Base-by-base conservation (phyloP, 2,329 filamentous ascomycete species). In the Diplodia mutila region DNA sequence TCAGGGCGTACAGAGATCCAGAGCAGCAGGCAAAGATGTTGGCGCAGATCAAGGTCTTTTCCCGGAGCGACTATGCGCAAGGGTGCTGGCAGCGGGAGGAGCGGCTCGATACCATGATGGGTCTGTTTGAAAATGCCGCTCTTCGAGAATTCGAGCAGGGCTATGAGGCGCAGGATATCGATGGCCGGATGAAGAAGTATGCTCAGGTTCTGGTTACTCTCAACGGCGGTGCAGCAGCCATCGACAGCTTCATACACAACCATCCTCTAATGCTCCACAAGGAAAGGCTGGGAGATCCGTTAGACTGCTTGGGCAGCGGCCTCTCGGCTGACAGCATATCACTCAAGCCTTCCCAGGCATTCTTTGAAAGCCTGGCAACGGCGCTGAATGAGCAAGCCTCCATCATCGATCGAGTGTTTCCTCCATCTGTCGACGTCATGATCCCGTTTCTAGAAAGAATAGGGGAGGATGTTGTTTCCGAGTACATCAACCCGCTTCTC, bases 11-110 rank as follows among this genome's bases (percentile, higher is more conserved):
- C 75, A 86, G 89, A 51, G 91, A 97, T 72, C 94, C 95, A 0
- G 92, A 97, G 77, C 88, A 93, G 67, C 95, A 98, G 80, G 95
- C 95, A 8, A 89, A 89, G 74, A 95, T 99, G 85, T 84, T 99
- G 67, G 85, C 91, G 21, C 94, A 97, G 73, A 80, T 99, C 68
- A 86, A 87, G 67, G 84, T 84, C 0, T 99, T 99, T 78, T 85
- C 91, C 11, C 89, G 88, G 73, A 93, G 91, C 74, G 95, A 99
- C 77, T 91, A 87, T 82, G 85, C 92, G 0, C 82, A 90, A 67
- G 94, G 93, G 1, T 94, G 91, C 84, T 79, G 82, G 57, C 84
- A 88, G 72, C 84, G 94, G 52, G 87, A 91, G 73, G 88, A 91
- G 69, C 91, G 90, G 75, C 82, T 99, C 23, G 83, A 87, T 46